These are phyloP conservation scores for Globisporangium emineosum DNA, from an alignment of 352 stramenopile species.

Conservation along the genomic window DNA sequence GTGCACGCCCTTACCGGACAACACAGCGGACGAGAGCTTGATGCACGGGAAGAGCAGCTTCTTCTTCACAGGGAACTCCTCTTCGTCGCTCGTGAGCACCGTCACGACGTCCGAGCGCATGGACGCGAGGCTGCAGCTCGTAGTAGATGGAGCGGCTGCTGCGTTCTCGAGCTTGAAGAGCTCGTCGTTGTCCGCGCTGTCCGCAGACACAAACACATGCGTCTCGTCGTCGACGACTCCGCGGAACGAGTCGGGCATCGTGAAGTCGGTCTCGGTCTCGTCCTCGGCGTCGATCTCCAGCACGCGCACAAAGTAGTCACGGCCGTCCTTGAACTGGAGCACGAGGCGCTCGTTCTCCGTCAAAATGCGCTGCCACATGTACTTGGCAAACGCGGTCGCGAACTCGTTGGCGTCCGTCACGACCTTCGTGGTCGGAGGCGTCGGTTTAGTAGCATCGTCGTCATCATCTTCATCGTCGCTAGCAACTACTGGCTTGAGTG, in stretches of 20 bases:
- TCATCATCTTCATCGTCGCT: constrained; percentile 12
- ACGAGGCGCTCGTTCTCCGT: constrained; percentile 79
- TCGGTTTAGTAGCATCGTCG: constrained; percentile 7
- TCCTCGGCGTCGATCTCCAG: constrained; percentile 70
- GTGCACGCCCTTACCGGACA: constrained; percentile 69
- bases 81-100: constrained; percentile 79
- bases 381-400: constrained; percentile 48
- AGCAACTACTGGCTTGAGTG: constrained; percentile 22
- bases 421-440: constrained; percentile 8
- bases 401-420: constrained; percentile 52
- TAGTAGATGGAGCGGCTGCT: constrained; percentile 18
- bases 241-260: constrained; percentile 82
- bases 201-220: constrained; percentile 55
- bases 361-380: constrained; percentile 54
- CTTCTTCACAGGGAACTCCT: constrained; percentile 89
- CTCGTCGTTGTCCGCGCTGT: constrained; percentile 29
- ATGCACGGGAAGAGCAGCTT: constrained; percentile 88
- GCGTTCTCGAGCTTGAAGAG: constrained; percentile 46
- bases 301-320: constrained; percentile 68
- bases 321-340: constrained; percentile 45
- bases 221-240: constrained; percentile 58
- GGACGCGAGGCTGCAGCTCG: constrained; percentile 21
- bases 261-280: constrained; percentile 76
- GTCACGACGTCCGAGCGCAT: constrained; percentile 73
- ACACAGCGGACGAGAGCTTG: constrained; percentile 77